Evolutionary conservation across 2,329 filamentous ascomycete species (phyloP).

Genomic region (Metarhizium brunneum): DNA sequence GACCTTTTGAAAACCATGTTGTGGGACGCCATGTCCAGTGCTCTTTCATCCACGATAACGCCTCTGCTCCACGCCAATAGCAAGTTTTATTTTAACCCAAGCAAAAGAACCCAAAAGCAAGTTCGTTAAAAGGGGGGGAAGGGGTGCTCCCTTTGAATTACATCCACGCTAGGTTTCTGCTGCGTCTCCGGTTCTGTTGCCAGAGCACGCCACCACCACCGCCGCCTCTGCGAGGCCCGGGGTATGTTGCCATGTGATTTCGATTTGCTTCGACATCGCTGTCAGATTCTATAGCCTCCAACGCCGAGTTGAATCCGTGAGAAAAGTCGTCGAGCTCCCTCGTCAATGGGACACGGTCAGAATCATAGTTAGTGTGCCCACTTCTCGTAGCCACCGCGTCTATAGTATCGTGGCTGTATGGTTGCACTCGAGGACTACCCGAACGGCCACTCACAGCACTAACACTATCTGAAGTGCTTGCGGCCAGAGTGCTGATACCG

Average conservation of each 20-base stretch:
- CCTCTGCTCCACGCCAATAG: background rate
- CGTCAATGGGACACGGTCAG: constrained; percentile 30
- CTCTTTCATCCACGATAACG: background rate
- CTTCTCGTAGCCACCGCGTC: constrained; percentile 12
- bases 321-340: constrained; percentile 35
- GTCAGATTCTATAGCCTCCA: constrained; percentile 27
- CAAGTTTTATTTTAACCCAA: background rate
- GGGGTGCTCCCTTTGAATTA: constrained; percentile 12
- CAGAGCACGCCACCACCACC: constrained; percentile 35
- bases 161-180: constrained; percentile 39
- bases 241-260: constrained; percentile 12
- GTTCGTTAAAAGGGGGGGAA: background rate
- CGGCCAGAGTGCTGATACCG: constrained; percentile 2
- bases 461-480: constrained; percentile 7
- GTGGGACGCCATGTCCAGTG: background rate
- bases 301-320: constrained; percentile 30
- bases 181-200: constrained; percentile 43
- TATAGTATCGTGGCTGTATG: background rate
- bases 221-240: constrained; percentile 17
- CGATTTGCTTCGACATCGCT: constrained; percentile 10
- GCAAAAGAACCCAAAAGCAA: background rate
- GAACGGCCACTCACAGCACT: constrained; percentile 1
- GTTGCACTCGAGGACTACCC: background rate
- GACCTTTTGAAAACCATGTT: too few relatives aligned
- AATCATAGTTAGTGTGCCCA: constrained; percentile 16